These are phyloP conservation scores for Fimicolochytrium jonesii DNA, from an alignment of 192 early-diverging fungal species.

Conservation along the genomic window DNA sequence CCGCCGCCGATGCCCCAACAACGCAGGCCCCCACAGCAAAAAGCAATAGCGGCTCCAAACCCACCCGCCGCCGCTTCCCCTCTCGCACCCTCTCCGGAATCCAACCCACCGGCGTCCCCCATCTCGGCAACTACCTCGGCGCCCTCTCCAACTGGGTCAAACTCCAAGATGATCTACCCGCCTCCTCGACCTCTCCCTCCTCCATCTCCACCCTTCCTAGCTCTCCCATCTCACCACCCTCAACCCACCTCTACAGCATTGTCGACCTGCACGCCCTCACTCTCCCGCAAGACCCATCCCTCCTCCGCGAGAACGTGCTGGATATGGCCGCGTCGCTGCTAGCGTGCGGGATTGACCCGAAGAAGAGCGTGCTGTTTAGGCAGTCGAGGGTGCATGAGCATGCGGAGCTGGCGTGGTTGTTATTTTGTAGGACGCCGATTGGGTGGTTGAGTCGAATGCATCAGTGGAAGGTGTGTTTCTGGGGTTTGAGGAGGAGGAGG, in stretches of 20 bases:
- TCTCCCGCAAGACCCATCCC: slow-evolving; percentile 60
- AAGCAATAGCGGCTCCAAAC: too few relatives aligned
- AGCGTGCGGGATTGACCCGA: slow-evolving; percentile 79
- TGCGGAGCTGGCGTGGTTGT: slow-evolving; percentile 78
- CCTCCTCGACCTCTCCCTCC: background rate
- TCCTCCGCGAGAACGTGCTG: slow-evolving; percentile 55
- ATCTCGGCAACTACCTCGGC: slow-evolving; percentile 93
- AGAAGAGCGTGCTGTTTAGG: slow-evolving; percentile 70
- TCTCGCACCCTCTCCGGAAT: slow-evolving; percentile 70
- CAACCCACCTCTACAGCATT: slow-evolving; percentile 64
- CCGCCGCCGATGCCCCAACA: too few relatives aligned
- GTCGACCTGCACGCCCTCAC: slow-evolving; percentile 93
- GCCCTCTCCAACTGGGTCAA: slow-evolving; percentile 81
- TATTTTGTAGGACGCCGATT: slow-evolving; percentile 82
- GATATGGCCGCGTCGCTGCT: slow-evolving; percentile 76
- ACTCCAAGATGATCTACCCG: slow-evolving; percentile 48
- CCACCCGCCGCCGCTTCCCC: background rate
- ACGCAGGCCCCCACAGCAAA: too few relatives aligned
- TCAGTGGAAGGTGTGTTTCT: slow-evolving; percentile 78
- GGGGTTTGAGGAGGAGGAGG: too few relatives aligned
- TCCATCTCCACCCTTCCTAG: too few relatives aligned
- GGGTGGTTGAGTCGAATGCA: slow-evolving; percentile 92
- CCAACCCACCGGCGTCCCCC: slow-evolving; percentile 89
- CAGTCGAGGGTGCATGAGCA: slow-evolving; percentile 69
- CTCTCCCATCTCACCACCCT: slow-evolving; percentile 1